Conservation (phyloP, 1,284 basidiomycete species). For the Agaricales sp. region DNA sequence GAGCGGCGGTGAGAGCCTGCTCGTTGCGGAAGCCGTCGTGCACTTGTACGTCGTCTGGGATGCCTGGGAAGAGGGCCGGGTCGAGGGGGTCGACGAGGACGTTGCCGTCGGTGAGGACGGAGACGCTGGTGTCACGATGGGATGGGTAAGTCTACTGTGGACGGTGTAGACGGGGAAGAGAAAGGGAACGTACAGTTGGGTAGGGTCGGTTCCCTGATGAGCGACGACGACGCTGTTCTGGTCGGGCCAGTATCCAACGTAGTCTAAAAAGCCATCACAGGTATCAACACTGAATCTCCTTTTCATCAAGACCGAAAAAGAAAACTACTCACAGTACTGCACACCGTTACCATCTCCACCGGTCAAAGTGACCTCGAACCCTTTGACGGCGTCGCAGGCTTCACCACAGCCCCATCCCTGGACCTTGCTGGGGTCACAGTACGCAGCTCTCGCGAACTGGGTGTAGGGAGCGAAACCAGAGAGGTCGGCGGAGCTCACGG, state of each 20-base stretch:
- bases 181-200: conserved; percentile 26
- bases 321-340: conserved; percentile 22
- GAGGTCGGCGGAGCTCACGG: not conserved
- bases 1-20: conserved; percentile 38
- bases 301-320: not conserved
- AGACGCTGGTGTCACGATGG: conserved; percentile 14
- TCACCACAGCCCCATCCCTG: conserved; percentile 15
- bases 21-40: conserved; percentile 41
- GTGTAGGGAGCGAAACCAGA: not conserved
- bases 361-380: conserved; percentile 25
- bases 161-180: no score
- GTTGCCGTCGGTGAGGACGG: conserved; percentile 39
- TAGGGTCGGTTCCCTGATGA: conserved; percentile 41
- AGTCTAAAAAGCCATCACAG: conserved; percentile 21
- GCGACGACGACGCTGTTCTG: conserved; percentile 32
- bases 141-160: not conserved
- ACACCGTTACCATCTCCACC: conserved; percentile 28
- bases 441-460: not conserved
- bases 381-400: conserved; percentile 23
- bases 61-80: conserved; percentile 42
- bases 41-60: conserved; percentile 33
- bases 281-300: not conserved
- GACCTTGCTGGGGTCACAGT: conserved; percentile 1
- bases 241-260: conserved; percentile 34
- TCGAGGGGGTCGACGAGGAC: conserved; percentile 25